Conservation (phyloP, 352 stramenopile genomes). For the Phytophthora nicotianae region DNA sequence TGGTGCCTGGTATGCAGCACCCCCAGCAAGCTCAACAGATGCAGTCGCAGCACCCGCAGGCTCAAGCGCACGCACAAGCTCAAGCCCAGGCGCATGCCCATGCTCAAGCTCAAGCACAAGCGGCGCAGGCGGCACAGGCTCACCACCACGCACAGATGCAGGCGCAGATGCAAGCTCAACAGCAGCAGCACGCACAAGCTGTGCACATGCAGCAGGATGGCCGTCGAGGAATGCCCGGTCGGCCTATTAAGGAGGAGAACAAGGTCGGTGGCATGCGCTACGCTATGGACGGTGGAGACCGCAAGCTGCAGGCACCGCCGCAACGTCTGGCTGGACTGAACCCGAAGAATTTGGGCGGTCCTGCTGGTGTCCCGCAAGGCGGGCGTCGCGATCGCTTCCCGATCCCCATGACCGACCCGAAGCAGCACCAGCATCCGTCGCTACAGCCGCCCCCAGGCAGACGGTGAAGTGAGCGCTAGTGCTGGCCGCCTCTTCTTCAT, state of each 20-base stretch:
- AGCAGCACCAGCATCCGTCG: constrained; percentile 76
- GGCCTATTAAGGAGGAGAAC: constrained; percentile 73
- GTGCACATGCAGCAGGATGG: constrained; percentile 68
- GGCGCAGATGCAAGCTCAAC: constrained; percentile 65
- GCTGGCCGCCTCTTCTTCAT: constrained; percentile 35
- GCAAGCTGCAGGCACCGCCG: constrained; percentile 59
- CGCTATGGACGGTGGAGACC: constrained; percentile 66
- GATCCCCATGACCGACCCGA: constrained; percentile 74
- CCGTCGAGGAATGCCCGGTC: constrained; percentile 62
- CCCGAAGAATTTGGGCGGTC: constrained; percentile 72
- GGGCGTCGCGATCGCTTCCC: constrained; percentile 72
- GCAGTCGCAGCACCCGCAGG: constrained; percentile 60
- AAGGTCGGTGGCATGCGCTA: constrained; percentile 62
- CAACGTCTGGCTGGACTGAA: constrained; percentile 73
- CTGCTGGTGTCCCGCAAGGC: constrained; percentile 45
- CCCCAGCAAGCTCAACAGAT: constrained; percentile 58
- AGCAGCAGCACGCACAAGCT: constrained; percentile 69
- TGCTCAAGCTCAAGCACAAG: constrained; percentile 62
- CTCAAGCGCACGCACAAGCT: constrained; percentile 60
- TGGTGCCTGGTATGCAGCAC: constrained; percentile 75
- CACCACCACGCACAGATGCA: constrained; percentile 66
- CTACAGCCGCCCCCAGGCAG: constrained; percentile 68
- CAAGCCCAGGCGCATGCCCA: constrained; percentile 66
- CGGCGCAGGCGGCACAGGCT: constrained; percentile 61
- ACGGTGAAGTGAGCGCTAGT: constrained; percentile 49